A percentile compares a stretch with the other conserved stretches of the same genome.
Conservation (phyloP, 352 stramenopile species). For the Aphanomyces euteiches region DNA sequence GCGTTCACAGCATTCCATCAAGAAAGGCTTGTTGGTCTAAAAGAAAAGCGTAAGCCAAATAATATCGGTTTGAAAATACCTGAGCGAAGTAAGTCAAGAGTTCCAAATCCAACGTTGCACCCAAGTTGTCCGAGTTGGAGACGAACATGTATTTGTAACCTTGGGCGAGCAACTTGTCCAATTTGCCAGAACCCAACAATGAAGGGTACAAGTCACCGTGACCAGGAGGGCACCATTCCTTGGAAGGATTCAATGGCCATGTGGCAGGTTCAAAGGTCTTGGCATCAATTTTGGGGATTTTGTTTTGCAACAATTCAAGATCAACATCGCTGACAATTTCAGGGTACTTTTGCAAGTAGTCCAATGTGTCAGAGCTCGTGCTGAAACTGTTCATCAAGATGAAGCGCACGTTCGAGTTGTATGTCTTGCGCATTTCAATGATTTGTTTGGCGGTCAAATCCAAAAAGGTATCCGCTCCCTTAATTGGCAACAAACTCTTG, state of each 20-base stretch:
- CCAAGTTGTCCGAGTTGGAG: constrained; percentile 87
- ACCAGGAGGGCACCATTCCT: constrained; percentile 84
- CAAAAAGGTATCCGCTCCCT: constrained; percentile 92
- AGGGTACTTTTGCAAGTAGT: constrained; percentile 86
- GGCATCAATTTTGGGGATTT: constrained; percentile 94
- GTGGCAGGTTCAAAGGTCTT: constrained; percentile 70
- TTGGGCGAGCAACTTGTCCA: constrained; percentile 80
- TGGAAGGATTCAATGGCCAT: constrained; percentile 56
- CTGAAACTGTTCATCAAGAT: constrained; percentile 90
- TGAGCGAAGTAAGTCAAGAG: constrained; percentile 86
- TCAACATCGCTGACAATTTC: constrained; percentile 91
- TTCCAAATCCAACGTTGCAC: constrained; percentile 75
- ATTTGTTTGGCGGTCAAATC: constrained; percentile 89
- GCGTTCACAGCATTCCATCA: constrained; percentile 96
- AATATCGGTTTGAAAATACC: constrained; percentile 15
- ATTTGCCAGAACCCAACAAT: constrained; percentile 76
- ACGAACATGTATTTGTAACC: constrained; percentile 90
- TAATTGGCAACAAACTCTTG: constrained; percentile 92
- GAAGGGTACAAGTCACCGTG: constrained; percentile 85
- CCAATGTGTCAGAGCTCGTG: constrained; percentile 78
- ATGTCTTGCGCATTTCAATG: constrained; percentile 91
- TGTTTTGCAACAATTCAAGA: constrained; percentile 98
- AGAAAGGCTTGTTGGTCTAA: constrained; percentile 80
- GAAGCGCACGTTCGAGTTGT: constrained; percentile 90
- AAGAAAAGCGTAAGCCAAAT: constrained; percentile 48